Evolutionary conservation across 371 early-diverging fungal genomes (phyloP).

Genomic region (Apophysomyces sp.): DNA sequence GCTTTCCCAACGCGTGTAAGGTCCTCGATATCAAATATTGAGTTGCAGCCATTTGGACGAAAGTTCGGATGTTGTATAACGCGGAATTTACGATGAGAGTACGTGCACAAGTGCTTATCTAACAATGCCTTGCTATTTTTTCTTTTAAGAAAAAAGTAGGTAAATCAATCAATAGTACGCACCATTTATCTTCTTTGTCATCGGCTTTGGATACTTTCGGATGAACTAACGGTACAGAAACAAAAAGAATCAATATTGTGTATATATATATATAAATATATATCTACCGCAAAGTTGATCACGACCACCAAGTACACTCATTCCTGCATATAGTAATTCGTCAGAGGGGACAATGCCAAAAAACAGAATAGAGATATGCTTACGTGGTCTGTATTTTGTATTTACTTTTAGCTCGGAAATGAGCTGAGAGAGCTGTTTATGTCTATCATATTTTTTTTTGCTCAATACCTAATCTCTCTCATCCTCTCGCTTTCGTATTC

Average conservation of each 20-base stretch:
- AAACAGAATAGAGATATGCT: not conserved
- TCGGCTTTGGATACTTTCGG: conserved; percentile 29
- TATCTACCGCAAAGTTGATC: conserved; percentile 52
- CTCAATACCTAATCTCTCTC: no score
- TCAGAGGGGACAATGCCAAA: not conserved
- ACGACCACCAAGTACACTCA: conserved; percentile 55
- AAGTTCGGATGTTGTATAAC: conserved; percentile 13
- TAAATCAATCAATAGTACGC: not conserved
- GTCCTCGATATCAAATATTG: conserved; percentile 79
- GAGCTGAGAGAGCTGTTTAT: conserved; percentile 58
- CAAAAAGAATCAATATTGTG: not conserved
- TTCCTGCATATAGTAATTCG: conserved; percentile 22
- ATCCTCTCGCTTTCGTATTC: not conserved
- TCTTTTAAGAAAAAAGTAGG: not conserved
- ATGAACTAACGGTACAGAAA: conserved; percentile 38
- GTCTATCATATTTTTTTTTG: conserved; percentile 23
- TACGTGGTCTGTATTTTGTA: conserved; percentile 56
- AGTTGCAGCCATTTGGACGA: conserved; percentile 4
- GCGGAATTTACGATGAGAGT: conserved; percentile 7
- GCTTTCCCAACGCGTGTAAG: conserved; percentile 49
- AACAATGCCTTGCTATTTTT: conserved; percentile 18
- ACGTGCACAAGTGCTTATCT: conserved; percentile 31
- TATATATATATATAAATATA: not conserved
- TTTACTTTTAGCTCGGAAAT: conserved; percentile 51
- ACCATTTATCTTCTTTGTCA: conserved; percentile 53